Evolutionary conservation across 2,329 filamentous ascomycete species (phyloP).

Genomic region (Aspergillus piperis): DNA sequence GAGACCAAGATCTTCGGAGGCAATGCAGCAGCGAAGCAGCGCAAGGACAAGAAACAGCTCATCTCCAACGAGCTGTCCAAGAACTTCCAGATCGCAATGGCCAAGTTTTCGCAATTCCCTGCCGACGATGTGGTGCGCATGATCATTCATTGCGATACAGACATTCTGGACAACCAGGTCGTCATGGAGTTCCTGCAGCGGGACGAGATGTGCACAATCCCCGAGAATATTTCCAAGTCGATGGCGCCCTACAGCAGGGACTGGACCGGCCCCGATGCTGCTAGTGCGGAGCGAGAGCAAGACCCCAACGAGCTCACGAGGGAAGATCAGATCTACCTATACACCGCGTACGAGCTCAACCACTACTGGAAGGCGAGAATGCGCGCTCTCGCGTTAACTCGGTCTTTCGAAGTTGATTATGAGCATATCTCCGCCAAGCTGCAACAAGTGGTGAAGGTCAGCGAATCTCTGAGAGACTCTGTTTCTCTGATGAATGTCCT

Average conservation of each 20-base stretch:
- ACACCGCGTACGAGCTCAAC: slow-evolving; percentile 89
- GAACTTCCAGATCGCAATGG: slow-evolving; percentile 87
- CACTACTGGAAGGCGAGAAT: slow-evolving; percentile 99
- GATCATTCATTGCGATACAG: slow-evolving; percentile 92
- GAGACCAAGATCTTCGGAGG: slow-evolving; percentile 84
- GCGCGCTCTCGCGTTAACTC: slow-evolving; percentile 81
- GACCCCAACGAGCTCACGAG: slow-evolving; percentile 86
- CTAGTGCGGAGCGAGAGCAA: slow-evolving; percentile 74
- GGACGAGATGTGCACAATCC: slow-evolving; percentile 88
- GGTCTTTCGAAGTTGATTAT: slow-evolving; percentile 83
- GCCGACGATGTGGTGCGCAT: slow-evolving; percentile 85
- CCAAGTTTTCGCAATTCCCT: slow-evolving; percentile 84
- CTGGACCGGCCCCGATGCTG: slow-evolving; percentile 86
- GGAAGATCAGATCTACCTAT: slow-evolving; percentile 93
- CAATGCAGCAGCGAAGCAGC: slow-evolving; percentile 65
- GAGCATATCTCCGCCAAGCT: slow-evolving; percentile 87
- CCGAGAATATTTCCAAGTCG: slow-evolving; percentile 84
- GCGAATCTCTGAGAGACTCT: slow-evolving; percentile 86
- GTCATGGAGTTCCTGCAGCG: slow-evolving; percentile 97
- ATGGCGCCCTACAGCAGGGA: slow-evolving; percentile 96
- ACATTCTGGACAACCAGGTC: slow-evolving; percentile 83
- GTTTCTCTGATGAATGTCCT: slow-evolving; percentile 95
- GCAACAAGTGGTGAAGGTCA: slow-evolving; percentile 80
- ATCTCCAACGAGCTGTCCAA: slow-evolving; percentile 89
- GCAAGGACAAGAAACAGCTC: slow-evolving; percentile 96